Evolutionary conservation across 164 flowering plant genomes (phyloP).

Genomic region (Umbellularia californica): DNA sequence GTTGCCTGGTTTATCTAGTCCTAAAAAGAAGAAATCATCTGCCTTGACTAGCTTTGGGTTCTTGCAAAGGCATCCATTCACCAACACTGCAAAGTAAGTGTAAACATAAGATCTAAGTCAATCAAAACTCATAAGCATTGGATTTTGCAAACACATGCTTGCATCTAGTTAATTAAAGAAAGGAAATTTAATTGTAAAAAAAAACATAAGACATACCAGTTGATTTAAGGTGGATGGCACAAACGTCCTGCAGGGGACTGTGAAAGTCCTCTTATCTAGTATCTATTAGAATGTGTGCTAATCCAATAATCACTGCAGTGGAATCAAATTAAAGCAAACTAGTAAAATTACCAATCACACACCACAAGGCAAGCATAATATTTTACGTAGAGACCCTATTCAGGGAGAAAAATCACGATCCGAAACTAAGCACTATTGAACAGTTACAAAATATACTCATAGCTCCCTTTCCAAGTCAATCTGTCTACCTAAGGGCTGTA

Average conservation of each 20-base stretch:
- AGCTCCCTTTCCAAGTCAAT: no score
- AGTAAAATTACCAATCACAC: no score
- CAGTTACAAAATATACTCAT: no score
- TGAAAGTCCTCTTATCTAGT: no score
- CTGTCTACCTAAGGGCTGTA: no score
- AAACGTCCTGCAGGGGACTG: slow-evolving; percentile 7
- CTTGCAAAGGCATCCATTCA: not conserved
- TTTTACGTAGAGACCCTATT: no score
- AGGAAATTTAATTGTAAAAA: not conserved
- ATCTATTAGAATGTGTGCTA: no score
- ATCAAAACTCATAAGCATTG: not conserved
- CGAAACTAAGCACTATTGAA: no score
- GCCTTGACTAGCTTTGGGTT: not conserved
- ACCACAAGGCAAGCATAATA: no score
- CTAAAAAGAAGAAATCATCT: not conserved
- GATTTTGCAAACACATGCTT: not conserved
- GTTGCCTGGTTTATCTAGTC: not conserved
- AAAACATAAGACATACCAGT: not conserved
- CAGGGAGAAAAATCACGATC: no score
- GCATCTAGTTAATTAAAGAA: not conserved
- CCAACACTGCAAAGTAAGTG: not conserved
- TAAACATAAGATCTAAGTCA: not conserved
- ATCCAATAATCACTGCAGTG: no score
- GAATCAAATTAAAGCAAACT: no score
- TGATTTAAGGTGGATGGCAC: not conserved